Conservation (phyloP, 768 basidiomycete genomes). For the Multifurca ochricompacta region DNA sequence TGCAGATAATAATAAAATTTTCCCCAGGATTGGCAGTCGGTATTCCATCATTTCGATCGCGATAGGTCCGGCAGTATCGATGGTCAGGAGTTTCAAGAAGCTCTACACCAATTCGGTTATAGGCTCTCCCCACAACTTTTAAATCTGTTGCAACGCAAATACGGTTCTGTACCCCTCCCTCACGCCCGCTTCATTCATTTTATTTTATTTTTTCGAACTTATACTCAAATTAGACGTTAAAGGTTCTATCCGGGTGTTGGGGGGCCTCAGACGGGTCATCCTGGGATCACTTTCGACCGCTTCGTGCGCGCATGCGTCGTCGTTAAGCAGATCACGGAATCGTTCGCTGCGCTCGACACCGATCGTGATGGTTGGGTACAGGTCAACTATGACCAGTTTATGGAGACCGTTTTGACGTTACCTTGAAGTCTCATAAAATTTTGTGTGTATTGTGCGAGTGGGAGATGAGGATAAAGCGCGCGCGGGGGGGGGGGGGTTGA, state of each 20-base stretch:
- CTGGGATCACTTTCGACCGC: constrained; percentile 77
- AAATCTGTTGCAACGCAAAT: constrained; percentile 66
- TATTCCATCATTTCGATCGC: constrained; percentile 78
- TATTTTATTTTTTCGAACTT: background rate
- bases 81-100: constrained; percentile 53
- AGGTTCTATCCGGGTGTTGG: constrained; percentile 37
- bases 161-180: no score
- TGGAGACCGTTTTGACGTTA: constrained; percentile 56
- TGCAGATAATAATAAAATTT: no score
- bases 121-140: constrained; percentile 62
- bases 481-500: no score
- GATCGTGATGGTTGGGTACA: constrained; percentile 61
- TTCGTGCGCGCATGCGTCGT: constrained; percentile 83
- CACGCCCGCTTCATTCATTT: constrained; percentile 23
- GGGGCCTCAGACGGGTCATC: constrained; percentile 26
- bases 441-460: no score
- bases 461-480: no score
- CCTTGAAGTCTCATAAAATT: no score
- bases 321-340: constrained; percentile 68
- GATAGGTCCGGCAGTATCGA: constrained; percentile 80
- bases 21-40: constrained; percentile 75
- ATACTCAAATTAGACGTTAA: constrained; percentile 29
- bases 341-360: constrained; percentile 57
- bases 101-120: constrained; percentile 72
- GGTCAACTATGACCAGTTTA: constrained; percentile 65